These are phyloP conservation scores for Striga asiatica DNA, from an alignment of 257 asterid genomes.

Conservation along the genomic window DNA sequence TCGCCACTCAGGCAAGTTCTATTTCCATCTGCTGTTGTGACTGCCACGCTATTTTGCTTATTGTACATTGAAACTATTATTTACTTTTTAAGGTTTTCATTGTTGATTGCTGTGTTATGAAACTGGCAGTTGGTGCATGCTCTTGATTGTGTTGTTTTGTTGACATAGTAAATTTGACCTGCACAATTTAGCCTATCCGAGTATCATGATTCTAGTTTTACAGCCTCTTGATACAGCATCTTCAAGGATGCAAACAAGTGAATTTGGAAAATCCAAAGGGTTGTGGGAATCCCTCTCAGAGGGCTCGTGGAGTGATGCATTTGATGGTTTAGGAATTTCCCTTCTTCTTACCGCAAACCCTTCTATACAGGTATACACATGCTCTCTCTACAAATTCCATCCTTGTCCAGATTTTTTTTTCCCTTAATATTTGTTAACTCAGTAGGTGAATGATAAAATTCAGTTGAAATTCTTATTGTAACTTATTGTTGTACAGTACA, in stretches of 20 bases:
- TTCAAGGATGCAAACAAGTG: slow-evolving; percentile 93
- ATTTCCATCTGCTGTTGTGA: slow-evolving; percentile 8
- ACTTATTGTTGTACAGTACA: slow-evolving; percentile 49
- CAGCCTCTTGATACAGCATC: slow-evolving; percentile 97
- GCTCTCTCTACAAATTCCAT: slow-evolving; percentile 5
- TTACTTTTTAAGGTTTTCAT: not conserved
- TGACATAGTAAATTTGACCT: not conserved
- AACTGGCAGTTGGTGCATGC: not conserved
- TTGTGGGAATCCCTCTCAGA: slow-evolving; percentile 68
- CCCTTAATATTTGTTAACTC: not conserved
- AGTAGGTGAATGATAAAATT: not conserved
- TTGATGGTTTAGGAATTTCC: slow-evolving; percentile 88
- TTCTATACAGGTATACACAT: slow-evolving; percentile 52
- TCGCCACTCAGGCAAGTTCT: slow-evolving; percentile 68
- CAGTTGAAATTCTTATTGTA: slow-evolving; percentile 14
- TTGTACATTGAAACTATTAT: not conserved
- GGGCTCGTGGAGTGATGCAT: slow-evolving; percentile 68
- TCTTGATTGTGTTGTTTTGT: not conserved
- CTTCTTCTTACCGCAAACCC: slow-evolving; percentile 83
- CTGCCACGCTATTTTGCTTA: not conserved
- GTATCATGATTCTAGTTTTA: slow-evolving; percentile 19
- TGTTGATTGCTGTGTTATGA: not conserved
- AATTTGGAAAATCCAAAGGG: slow-evolving; percentile 85
- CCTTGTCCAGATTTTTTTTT: not conserved
- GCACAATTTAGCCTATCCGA: slow-evolving; percentile 4